A percentile compares a stretch with the other conserved stretches of the same genome.
These are phyloP conservation scores for Flaveria floridana DNA, from an alignment of 140 eudicot species.

Conservation along the genomic window DNA sequence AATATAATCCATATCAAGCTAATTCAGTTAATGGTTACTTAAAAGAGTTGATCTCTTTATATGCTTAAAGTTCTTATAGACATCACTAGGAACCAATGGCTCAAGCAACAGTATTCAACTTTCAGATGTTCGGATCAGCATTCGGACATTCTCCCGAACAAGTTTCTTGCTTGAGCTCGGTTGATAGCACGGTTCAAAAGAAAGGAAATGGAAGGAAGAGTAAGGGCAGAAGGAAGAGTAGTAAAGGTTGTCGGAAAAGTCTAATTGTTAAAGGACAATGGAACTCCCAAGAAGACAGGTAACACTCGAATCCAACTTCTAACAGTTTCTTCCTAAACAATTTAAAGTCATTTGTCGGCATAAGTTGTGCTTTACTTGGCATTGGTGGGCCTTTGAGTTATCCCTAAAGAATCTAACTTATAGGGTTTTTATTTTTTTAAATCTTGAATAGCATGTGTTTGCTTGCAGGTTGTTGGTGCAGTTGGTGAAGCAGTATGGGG, in stretches of 20 bases:
- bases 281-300: constrained; percentile 48
- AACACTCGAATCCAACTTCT: not conserved
- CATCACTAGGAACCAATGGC: constrained; percentile 25
- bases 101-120: constrained; percentile 10
- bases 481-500: constrained; percentile 56
- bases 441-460: not conserved
- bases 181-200: constrained; percentile 21
- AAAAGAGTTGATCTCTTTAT: constrained; percentile 26
- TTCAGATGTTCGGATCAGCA: constrained; percentile 28
- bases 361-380: not conserved
- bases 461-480: constrained; percentile 46
- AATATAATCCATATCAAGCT: constrained; percentile 28
- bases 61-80: constrained; percentile 19
- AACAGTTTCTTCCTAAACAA: not conserved
- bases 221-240: constrained; percentile 27
- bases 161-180: constrained; percentile 15
- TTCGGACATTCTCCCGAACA: constrained; percentile 22
- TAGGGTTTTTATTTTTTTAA: not conserved
- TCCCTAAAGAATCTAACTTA: not conserved
- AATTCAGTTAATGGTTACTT: constrained; percentile 22
- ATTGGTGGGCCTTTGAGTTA: not conserved
- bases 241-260: constrained; percentile 17
- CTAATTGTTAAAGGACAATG: constrained; percentile 42
- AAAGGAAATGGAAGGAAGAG: constrained; percentile 23
- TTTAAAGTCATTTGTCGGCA: not conserved